These are phyloP conservation scores for Dimocarpus longan DNA, from an alignment of 345 rosid genomes.

Conservation along the genomic window DNA sequence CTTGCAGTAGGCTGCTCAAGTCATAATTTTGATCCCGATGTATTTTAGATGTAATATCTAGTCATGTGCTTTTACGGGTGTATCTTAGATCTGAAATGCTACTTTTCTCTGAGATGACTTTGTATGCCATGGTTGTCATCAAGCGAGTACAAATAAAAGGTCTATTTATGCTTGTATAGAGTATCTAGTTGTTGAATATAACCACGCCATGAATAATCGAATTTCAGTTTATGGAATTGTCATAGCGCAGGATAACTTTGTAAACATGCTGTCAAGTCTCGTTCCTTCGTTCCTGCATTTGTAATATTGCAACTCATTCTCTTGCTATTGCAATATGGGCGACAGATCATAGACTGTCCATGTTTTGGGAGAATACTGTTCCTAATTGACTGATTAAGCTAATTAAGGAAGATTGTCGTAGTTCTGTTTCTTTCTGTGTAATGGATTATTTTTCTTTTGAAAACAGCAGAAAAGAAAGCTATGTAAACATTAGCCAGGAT, in stretches of 20 bases:
- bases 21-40: background rate
- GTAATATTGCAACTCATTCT: background rate
- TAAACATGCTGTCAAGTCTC: background rate
- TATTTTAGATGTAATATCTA: background rate
- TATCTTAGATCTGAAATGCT: background rate
- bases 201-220: background rate
- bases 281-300: background rate
- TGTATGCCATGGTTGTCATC: background rate
- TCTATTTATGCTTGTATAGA: background rate
- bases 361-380: background rate
- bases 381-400: too few relatives aligned
- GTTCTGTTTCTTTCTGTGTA: too few relatives aligned
- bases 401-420: too few relatives aligned
- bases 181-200: background rate
- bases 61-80: background rate
- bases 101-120: background rate
- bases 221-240: background rate
- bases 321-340: background rate
- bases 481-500: too few relatives aligned
- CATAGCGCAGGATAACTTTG: background rate
- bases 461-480: too few relatives aligned
- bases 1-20: slow-evolving; percentile 49
- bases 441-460: too few relatives aligned
- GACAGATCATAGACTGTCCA: background rate
- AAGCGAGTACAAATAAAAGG: background rate